Percentiles rank a stretch among this genome's conserved stretches.
Evolutionary conservation across 139 green algal species (phyloP).

Genomic region (Eudorina sp.): DNA sequence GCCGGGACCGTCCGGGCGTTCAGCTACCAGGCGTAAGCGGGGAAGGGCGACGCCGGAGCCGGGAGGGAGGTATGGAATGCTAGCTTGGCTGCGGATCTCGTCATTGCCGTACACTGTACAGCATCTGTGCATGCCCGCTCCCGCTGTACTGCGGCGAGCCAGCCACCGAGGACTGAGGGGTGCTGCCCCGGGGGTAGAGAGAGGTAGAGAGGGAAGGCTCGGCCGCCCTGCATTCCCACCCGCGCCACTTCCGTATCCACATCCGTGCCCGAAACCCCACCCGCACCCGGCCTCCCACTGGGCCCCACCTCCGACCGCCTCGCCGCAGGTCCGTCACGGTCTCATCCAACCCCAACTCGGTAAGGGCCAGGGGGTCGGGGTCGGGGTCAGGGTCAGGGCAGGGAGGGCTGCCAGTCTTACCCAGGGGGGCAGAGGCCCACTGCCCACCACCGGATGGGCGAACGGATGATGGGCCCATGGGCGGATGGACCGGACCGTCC

Average conservation of each 20-base stretch:
- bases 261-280: neutral
- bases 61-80: neutral
- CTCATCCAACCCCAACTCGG: conserved; percentile 13
- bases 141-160: neutral
- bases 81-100: neutral
- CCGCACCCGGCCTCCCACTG: neutral
- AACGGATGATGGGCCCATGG: no score
- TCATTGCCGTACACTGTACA: neutral
- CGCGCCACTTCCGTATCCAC: neutral
- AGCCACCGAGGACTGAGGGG: neutral
- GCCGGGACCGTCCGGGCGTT: neutral
- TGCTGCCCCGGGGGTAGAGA: no score
- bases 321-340: neutral
- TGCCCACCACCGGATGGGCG: no score
- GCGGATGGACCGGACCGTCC: no score
- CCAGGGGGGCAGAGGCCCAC: no score
- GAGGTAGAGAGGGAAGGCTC: no score
- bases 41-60: neutral
- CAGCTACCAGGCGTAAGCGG: conserved; percentile 17
- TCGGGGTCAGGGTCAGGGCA: no score
- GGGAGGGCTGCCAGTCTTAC: no score
- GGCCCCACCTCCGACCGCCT: neutral
- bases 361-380: no score
- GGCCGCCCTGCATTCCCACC: neutral
- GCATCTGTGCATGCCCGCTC: no score